Percentiles rank a stretch among this genome's conserved stretches.
phyloP scores from a whole-genome alignment of 257 asterid genomes.

The Solanum infundibuliforme region DNA sequence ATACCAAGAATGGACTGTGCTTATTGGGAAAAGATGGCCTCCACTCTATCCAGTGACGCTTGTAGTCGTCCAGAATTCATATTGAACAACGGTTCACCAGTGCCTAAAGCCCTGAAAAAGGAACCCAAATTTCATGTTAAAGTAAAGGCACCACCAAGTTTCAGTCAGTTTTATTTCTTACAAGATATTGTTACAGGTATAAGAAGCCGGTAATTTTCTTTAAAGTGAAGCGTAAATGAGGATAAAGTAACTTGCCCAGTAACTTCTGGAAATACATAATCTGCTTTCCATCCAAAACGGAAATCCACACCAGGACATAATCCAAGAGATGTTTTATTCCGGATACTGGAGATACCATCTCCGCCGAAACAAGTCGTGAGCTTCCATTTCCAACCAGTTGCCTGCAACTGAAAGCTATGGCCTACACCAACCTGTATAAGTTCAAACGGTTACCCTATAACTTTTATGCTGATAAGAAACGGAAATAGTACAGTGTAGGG shows the following conservation, averaged over 20 bases:
- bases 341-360: slow-evolving; percentile 70
- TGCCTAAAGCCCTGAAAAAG: slow-evolving; percentile 61
- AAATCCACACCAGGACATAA: slow-evolving; percentile 87
- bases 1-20: slow-evolving; percentile 13
- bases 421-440: slow-evolving; percentile 80
- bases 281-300: slow-evolving; percentile 96
- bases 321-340: slow-evolving; percentile 81
- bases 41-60: slow-evolving; percentile 91
- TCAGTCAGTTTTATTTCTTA: neutral
- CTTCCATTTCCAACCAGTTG: slow-evolving; percentile 99
- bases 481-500: neutral
- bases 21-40: slow-evolving; percentile 62
- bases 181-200: neutral
- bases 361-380: slow-evolving; percentile 77
- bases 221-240: neutral
- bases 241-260: slow-evolving; percentile 50
- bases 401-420: slow-evolving; percentile 78
- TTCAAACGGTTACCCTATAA: neutral
- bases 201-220: neutral
- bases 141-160: neutral
- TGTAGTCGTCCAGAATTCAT: slow-evolving; percentile 82
- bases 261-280: slow-evolving; percentile 83
- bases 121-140: neutral
- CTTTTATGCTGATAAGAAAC: neutral
- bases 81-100: slow-evolving; percentile 75